Evolutionary conservation across 1,284 basidiomycete species (phyloP), one percentile per base, ranked within the genome.

Genomic region (Sporisorium sorghi): DNA sequence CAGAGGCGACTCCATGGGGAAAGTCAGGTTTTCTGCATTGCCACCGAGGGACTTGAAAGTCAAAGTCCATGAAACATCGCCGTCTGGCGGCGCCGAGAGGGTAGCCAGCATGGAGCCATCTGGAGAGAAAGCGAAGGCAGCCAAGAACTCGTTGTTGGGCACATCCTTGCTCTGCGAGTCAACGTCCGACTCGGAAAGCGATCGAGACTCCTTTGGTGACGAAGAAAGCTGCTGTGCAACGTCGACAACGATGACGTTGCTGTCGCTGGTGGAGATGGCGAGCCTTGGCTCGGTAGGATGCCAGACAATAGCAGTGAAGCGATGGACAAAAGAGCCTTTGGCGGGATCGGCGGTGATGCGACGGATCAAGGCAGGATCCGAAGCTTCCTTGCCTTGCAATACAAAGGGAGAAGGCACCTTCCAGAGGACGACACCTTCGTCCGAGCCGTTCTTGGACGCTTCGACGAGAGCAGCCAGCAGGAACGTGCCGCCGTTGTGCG

Each of bases 191-290:
- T 63, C 59, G 15, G 43, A 39, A 15, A 58, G 42, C 43, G 65
- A 61, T 15, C 46, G 58, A 21, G 49, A 2, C 35, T 48, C 50
- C 28, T 49, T 57, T 21, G n/a, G n/a, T n/a, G 53, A 57, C 1
- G 65, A 42, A 19, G 65, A 56, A 33, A 69, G 28, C 56, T 61
- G 60, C 50, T 55, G 48, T 21, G 35, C 46, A 17, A 63, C 33
- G 11, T 69, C 66, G 28, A 70, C 26, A 23, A 70, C 39, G 12
- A 70, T 42, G 44, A 70, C 52, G 23, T 59, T 49, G 43, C 39
- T 60, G 44, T 63, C 60, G 54, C 60, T 70, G 15, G 67, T 70
- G 11, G 67, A 60, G 48, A 70, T 56, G 23, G 67, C 67, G n/a
- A 70, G 52, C 48, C 40, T 70, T 5, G 61, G 56, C 32, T 59